phyloP scores from a whole-genome alignment of 805 yeast species.

The Cyberlindnera misumaiensis region DNA sequence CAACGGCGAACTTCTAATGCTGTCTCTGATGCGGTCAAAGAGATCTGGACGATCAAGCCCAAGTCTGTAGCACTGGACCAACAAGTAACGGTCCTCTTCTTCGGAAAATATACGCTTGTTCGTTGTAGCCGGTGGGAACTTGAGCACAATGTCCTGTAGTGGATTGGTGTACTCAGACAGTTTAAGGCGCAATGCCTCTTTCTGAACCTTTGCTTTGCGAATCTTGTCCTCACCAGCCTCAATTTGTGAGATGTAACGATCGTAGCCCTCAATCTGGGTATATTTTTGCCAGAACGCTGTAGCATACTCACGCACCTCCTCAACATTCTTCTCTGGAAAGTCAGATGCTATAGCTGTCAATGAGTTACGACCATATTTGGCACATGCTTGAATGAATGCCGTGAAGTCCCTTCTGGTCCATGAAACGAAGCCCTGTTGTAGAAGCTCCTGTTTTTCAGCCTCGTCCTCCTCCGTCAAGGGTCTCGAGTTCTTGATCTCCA shows the following conservation, averaged over 20 bases:
- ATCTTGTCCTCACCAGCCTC: conserved; percentile 87
- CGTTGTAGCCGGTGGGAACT: conserved; percentile 65
- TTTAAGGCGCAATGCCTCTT: conserved; percentile 73
- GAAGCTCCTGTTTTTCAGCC: conserved; percentile 48
- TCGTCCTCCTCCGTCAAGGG: conserved; percentile 83
- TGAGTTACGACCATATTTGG: conserved; percentile 77
- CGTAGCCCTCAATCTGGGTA: conserved; percentile 82
- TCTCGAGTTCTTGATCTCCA: conserved; percentile 68
- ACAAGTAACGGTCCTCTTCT: conserved; percentile 84
- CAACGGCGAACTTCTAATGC: conserved; percentile 64
- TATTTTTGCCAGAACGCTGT: conserved; percentile 76
- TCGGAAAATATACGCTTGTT: conserved; percentile 67
- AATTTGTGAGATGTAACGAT: conserved; percentile 70
- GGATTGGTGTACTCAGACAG: conserved; percentile 68
- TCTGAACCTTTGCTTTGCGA: conserved; percentile 56
- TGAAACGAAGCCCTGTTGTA: conserved; percentile 63
- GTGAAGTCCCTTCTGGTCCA: conserved; percentile 89
- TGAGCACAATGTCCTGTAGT: conserved; percentile 65
- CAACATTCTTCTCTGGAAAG: conserved; percentile 65
- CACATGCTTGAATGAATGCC: conserved; percentile 66
- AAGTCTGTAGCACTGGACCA: conserved; percentile 69
- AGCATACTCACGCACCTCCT: conserved; percentile 75
- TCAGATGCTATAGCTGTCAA: conserved; percentile 66
- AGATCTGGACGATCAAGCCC: conserved; percentile 78
- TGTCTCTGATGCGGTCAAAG: conserved; percentile 71